phyloP scores from a whole-genome alignment of 2,329 filamentous ascomycete species.

The Cryphonectria naterciae region DNA sequence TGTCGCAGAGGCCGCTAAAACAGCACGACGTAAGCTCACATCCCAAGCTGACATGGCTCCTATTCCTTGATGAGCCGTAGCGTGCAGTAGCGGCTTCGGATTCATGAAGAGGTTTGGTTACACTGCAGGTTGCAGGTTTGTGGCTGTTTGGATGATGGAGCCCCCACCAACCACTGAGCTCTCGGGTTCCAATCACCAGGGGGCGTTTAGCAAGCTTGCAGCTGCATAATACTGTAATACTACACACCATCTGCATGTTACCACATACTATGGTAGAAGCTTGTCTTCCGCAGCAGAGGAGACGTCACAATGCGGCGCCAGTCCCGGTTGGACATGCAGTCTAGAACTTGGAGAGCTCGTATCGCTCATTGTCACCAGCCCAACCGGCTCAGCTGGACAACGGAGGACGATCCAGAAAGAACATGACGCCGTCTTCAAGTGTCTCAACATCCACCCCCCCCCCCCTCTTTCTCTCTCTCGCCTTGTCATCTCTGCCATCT shows the following conservation, averaged over 20 bases:
- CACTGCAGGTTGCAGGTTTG: constrained; percentile 27
- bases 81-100: constrained; percentile 22
- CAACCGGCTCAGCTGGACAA: neutral
- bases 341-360: constrained; percentile 9
- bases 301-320: constrained; percentile 18
- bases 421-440: neutral
- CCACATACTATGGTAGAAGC: neutral
- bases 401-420: neutral
- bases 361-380: neutral
- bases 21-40: neutral
- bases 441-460: neutral
- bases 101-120: constrained; percentile 18
- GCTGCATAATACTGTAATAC: constrained; percentile 1
- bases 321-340: constrained; percentile 14
- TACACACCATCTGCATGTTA: too few species aligned
- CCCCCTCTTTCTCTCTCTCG: neutral
- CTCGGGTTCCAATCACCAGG: neutral
- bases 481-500: neutral
- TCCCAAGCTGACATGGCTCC: neutral
- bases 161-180: constrained; percentile 2
- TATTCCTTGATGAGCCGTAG: neutral
- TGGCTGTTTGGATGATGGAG: constrained; percentile 14
- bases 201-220: constrained; percentile 21
- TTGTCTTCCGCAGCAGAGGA: neutral
- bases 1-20: neutral